Percentiles rank a stretch among this genome's conserved stretches.
Evolutionary conservation across 805 yeast genomes (phyloP).

Genomic region (Candida sakaeoensis): DNA sequence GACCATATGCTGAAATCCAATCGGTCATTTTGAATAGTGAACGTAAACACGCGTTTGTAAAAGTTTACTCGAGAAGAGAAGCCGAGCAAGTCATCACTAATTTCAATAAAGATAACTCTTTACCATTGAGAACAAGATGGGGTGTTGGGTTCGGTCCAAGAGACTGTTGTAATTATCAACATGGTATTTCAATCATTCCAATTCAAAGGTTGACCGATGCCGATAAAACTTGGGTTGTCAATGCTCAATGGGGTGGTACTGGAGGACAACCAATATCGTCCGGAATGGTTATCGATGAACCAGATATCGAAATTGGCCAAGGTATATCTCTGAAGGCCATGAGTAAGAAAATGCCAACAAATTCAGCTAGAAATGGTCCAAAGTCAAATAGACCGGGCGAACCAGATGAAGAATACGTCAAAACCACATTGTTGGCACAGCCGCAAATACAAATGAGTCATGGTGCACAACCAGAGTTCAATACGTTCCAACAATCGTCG

Average conservation of each 20-base stretch:
- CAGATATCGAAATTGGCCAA: conserved; percentile 94
- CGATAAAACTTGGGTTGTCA: conserved; percentile 81
- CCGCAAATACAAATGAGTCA: conserved; percentile 22
- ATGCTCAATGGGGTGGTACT: conserved; percentile 97
- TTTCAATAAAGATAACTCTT: conserved; percentile 64
- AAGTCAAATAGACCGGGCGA: conserved; percentile 62
- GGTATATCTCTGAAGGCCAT: conserved; percentile 92
- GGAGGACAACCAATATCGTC: conserved; percentile 78
- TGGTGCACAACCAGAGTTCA: conserved; percentile 37
- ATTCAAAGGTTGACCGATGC: conserved; percentile 88
- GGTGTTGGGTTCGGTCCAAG: conserved; percentile 99
- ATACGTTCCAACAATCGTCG: conserved; percentile 28
- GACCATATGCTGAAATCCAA: conserved; percentile 90
- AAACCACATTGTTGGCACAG: conserved; percentile 28
- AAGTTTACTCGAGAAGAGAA: conserved; percentile 85
- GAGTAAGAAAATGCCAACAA: conserved; percentile 89
- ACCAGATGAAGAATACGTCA: conserved; percentile 40
- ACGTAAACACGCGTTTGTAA: conserved; percentile 93
- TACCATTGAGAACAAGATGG: conserved; percentile 85
- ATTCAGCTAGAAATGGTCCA: conserved; percentile 81
- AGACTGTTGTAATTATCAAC: conserved; percentile 94
- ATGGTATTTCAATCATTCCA: conserved; percentile 86
- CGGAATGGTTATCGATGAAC: conserved; percentile 89
- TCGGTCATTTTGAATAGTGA: conserved; percentile 82
- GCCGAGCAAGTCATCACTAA: conserved; percentile 78